These are phyloP conservation scores for Lepraria neglecta DNA, from an alignment of 495 filamentous ascomycete genomes.

Conservation along the genomic window DNA sequence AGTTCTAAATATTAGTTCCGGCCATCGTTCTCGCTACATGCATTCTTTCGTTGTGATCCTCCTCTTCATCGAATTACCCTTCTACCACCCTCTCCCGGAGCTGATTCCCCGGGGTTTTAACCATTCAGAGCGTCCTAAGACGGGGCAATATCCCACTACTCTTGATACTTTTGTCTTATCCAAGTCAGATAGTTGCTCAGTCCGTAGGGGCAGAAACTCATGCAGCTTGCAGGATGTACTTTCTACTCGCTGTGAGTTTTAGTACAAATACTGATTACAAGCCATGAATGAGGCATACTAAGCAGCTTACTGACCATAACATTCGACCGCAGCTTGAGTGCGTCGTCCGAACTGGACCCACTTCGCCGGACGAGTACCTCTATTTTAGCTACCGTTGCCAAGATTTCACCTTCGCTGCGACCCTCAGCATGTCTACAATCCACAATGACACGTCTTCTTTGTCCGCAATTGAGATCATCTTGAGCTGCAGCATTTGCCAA, in stretches of 20 bases:
- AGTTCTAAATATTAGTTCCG: background rate
- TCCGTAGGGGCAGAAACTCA: no score
- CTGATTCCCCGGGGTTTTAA: no score
- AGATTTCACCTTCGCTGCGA: background rate
- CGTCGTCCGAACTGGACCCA: background rate
- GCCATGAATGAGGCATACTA: background rate
- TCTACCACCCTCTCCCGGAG: no score
- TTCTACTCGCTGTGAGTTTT: background rate
- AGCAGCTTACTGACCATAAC: background rate
- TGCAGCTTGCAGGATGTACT: no score
- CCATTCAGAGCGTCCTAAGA: no score
- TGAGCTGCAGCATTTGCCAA: slow-evolving; percentile 41
- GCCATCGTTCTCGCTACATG: background rate
- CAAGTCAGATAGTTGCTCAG: no score
- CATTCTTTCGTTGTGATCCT: no score
- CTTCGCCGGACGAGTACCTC: no score
- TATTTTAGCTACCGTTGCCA: slow-evolving; percentile 1
- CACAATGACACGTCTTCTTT: background rate
- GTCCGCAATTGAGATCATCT: slow-evolving; percentile 33
- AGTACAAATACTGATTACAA: background rate
- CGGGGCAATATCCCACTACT: no score
- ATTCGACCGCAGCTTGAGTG: background rate
- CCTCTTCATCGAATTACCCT: no score
- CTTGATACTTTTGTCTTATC: no score
- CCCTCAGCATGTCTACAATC: slow-evolving; percentile 4